These are phyloP conservation scores for Lentinula sp. DNA, from an alignment of 768 basidiomycete species.

Conservation along the genomic window DNA sequence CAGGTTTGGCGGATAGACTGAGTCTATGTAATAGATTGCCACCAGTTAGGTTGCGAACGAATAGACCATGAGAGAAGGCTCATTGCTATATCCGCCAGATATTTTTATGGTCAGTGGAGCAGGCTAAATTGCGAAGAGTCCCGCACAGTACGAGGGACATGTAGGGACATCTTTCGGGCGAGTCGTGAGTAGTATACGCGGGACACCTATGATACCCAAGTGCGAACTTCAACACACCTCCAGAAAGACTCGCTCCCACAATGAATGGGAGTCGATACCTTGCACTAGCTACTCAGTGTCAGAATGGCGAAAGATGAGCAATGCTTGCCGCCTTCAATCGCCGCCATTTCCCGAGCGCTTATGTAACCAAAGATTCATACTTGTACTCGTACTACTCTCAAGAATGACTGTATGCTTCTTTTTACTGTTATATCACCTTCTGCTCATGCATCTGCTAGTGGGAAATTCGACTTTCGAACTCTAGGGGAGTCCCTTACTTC, in stretches of 20 bases:
- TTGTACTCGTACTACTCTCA: background rate
- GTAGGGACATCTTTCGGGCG: conserved; percentile 19
- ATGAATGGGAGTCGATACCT: conserved; percentile 49
- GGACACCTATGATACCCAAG: background rate
- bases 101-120: background rate
- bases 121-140: background rate
- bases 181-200: background rate
- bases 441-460: conserved; percentile 29
- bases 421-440: background rate
- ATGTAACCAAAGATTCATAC: background rate
- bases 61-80: conserved; percentile 38
- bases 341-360: background rate
- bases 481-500: conserved; percentile 79
- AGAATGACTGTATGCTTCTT: background rate
- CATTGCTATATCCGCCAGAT: conserved; percentile 49
- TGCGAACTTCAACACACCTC: conserved; percentile 25
- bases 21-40: conserved; percentile 23
- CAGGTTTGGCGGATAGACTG: conserved; percentile 23
- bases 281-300: conserved; percentile 8
- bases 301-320: background rate
- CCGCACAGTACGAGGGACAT: conserved; percentile 41
- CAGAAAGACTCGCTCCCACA: conserved; percentile 34
- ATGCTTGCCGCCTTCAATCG: background rate
- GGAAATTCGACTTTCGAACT: conserved; percentile 86
- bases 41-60: conserved; percentile 35